Conservation (phyloP, 768 basidiomycete genomes). For the Tricholoma furcatifolium region DNA sequence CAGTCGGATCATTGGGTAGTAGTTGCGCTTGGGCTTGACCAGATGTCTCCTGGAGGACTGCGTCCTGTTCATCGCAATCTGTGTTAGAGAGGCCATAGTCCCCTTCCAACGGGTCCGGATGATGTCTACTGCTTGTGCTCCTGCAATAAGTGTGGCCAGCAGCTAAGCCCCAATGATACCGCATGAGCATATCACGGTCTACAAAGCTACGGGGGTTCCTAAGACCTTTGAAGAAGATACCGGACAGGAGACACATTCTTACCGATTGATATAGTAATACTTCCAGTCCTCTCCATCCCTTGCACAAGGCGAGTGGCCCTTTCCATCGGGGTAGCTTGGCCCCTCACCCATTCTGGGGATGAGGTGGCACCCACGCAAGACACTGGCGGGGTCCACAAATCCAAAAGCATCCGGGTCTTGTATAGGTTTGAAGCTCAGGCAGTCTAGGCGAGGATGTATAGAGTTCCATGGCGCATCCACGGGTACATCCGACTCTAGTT, state of each 20-base stretch:
- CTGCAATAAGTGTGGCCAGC: slow-evolving; percentile 3
- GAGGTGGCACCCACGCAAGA: slow-evolving; percentile 29
- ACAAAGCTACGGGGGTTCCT: slow-evolving; percentile 10
- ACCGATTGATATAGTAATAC: slow-evolving; percentile 25
- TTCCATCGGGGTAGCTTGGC: background rate
- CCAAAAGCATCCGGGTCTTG: slow-evolving; percentile 25
- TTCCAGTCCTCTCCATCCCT: background rate
- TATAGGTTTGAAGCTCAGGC: slow-evolving; percentile 20
- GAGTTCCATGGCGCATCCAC: too few relatives aligned
- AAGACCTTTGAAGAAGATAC: background rate
- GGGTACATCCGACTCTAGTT: slow-evolving; percentile 5
- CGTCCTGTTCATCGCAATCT: too few relatives aligned
- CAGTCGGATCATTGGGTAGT: too few relatives aligned
- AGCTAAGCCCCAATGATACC: slow-evolving; percentile 7
- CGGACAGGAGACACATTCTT: background rate
- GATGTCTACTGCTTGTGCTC: too few relatives aligned
- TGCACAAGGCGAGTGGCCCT: background rate
- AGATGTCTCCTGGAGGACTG: too few relatives aligned
- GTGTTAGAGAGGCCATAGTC: too few relatives aligned
- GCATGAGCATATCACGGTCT: slow-evolving; percentile 11
- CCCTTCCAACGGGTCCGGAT: too few relatives aligned
- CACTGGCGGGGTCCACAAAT: slow-evolving; percentile 32
- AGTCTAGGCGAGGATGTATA: slow-evolving; percentile 12
- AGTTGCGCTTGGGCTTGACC: too few relatives aligned
- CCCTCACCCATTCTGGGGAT: slow-evolving; percentile 29